A percentile compares a stretch with the other conserved stretches of the same genome.
phyloP scores from a whole-genome alignment of 169 alveolate genomes.

The Plasmodium knowlesi region DNA sequence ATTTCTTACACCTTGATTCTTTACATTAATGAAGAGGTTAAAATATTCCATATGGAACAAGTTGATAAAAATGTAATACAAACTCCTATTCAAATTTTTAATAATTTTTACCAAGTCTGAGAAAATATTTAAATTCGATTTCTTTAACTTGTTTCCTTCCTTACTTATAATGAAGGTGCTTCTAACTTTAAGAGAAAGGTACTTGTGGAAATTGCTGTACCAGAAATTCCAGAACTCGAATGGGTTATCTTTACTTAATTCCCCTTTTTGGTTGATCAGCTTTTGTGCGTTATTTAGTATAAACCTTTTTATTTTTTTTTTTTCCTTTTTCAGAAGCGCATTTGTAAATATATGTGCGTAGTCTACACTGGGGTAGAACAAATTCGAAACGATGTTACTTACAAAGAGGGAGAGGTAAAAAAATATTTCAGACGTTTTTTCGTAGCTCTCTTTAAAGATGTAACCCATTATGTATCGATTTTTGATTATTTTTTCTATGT shows the following conservation, averaged over 20 bases:
- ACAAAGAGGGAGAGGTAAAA: slow-evolving; percentile 30
- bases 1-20: background rate
- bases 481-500: slow-evolving; percentile 23
- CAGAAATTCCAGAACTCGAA: slow-evolving; percentile 66
- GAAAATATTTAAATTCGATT: slow-evolving; percentile 21
- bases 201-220: slow-evolving; percentile 55
- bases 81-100: slow-evolving; percentile 25
- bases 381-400: slow-evolving; percentile 53
- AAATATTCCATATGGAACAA: slow-evolving; percentile 62
- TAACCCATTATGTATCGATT: slow-evolving; percentile 42
- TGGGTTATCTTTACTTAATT: background rate
- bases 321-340: slow-evolving; percentile 36
- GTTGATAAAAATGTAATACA: slow-evolving; percentile 59
- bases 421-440: slow-evolving; percentile 29
- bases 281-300: slow-evolving; percentile 38
- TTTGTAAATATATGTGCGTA: slow-evolving; percentile 37
- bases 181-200: slow-evolving; percentile 45
- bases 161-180: slow-evolving; percentile 13
- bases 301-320: slow-evolving; percentile 30
- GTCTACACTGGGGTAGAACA: slow-evolving; percentile 54
- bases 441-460: slow-evolving; percentile 45
- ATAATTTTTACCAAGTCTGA: slow-evolving; percentile 44
- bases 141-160: background rate
- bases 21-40: slow-evolving; percentile 8
- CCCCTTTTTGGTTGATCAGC: background rate